Evolutionary conservation across 768 basidiomycete species (phyloP).

Genomic region (Tulasnella sp.): DNA sequence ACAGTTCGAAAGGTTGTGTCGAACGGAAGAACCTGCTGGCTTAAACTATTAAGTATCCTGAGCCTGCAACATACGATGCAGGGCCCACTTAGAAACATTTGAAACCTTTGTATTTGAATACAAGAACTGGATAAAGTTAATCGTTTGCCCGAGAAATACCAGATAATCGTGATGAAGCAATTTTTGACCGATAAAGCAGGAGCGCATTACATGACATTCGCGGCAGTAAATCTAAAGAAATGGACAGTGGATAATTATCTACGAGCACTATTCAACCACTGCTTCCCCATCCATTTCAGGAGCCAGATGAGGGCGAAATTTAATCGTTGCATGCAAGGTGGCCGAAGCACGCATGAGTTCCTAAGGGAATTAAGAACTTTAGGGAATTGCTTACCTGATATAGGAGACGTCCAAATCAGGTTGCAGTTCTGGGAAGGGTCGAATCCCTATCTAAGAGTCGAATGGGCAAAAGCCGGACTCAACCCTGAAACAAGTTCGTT

Average conservation of each 20-base stretch:
- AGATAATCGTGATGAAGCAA: not conserved
- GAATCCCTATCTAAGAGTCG: not conserved
- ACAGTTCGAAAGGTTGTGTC: too few relatives aligned
- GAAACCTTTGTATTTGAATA: not conserved
- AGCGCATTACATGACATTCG: not conserved
- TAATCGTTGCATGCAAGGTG: not conserved
- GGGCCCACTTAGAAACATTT: not conserved
- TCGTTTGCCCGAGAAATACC: not conserved
- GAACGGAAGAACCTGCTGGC: too few relatives aligned
- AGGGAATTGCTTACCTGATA: not conserved
- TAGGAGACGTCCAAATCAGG: not conserved
- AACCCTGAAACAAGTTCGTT: not conserved
- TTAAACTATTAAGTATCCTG: not conserved
- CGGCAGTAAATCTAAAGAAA: not conserved
- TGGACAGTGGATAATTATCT: not conserved
- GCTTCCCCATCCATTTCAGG: slow-evolving; percentile 14
- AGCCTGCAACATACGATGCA: not conserved
- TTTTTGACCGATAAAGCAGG: not conserved
- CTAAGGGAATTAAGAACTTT: not conserved
- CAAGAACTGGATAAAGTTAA: not conserved
- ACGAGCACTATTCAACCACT: slow-evolving; percentile 9
- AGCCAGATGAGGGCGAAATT: not conserved
- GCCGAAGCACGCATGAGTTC: not conserved
- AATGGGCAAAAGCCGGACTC: not conserved
- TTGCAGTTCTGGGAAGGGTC: slow-evolving; percentile 12